These are phyloP conservation scores for Claviceps lovelessii DNA, from an alignment of 2,329 filamentous ascomycete species.

Conservation along the genomic window DNA sequence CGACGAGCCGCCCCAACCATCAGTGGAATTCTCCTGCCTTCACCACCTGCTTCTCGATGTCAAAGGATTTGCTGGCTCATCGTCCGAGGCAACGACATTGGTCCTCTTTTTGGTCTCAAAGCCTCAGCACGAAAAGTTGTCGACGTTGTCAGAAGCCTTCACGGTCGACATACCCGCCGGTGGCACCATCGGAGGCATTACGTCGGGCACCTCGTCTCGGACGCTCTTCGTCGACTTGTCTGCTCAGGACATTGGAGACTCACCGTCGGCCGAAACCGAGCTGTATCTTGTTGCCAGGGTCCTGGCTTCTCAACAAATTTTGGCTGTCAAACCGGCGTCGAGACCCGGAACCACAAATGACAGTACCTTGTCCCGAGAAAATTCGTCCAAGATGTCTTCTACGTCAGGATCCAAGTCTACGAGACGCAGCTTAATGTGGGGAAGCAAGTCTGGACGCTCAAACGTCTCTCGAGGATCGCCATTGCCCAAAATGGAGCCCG, in stretches of 20 bases:
- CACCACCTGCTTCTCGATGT: conserved; percentile 77
- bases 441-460: conserved; percentile 40
- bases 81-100: conserved; percentile 60
- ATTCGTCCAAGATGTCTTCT: conserved; percentile 30
- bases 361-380: conserved; percentile 27
- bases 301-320: conserved; percentile 41
- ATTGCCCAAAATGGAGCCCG: conserved; percentile 36
- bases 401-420: conserved; percentile 38
- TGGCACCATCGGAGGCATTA: conserved; percentile 52
- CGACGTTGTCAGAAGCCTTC: conserved; percentile 70
- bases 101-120: conserved; percentile 67
- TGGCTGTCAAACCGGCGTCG: conserved; percentile 32
- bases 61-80: conserved; percentile 64
- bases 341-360: conserved; percentile 34
- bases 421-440: conserved; percentile 57
- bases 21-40: conserved; percentile 53
- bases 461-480: conserved; percentile 37
- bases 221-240: conserved; percentile 82
- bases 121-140: conserved; percentile 44
- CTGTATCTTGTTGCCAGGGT: conserved; percentile 77
- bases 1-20: conserved; percentile 59
- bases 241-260: conserved; percentile 54
- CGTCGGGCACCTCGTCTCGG: conserved; percentile 54
- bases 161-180: conserved; percentile 62
- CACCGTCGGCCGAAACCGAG: conserved; percentile 49